Evolutionary conservation across 345 rosid species (phyloP), one percentile per base, ranked within the genome.

Genomic region (Arabis alpina): DNA sequence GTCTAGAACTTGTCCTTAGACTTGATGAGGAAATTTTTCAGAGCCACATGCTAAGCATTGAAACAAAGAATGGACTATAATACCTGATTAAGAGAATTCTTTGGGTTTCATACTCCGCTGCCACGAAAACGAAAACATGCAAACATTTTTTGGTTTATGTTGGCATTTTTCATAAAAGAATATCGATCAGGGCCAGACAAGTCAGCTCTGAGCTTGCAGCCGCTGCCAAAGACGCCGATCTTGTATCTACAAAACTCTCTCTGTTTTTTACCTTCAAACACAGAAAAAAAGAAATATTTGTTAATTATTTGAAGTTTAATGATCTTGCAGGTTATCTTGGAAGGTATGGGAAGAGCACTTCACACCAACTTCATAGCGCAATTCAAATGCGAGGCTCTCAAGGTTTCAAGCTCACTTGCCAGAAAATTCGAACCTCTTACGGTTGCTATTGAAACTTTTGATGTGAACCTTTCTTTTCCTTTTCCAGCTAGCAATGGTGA

Each of bases 151-250:
- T 10, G 0, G 41, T 5, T 28, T 5, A 57, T 39, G 27, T 56
- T 23, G 8, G 28, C 3, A 0, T 51, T 61, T 19, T 2, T 1
- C 3, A 2, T 6, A 2, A 50, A 39, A 32, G 0, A 51, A 3
- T 7, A 8, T 39, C 24, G 4, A 58, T 24, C 48, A 73, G 19
- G 37, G 47, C 34, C 40, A 81, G 98, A 80, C 98, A 94, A 80
- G 99, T 94, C 86, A 94, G 99, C 89, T 91, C 96, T 6, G 98
- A 94, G 87, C 93, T 94, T 63, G 98, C 99, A 47, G 98, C 93
- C 13, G 88, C 89, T 45, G 97, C 99, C 52, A 86, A 84, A 81
- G 83, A 82, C 77, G 98, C 99, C 44, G 99, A 94, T 79, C 85
- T 94, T 89, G 99, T 94, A 94, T 54, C 74, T 44, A 54, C 69